Conservation (phyloP, 768 basidiomycete species). For the Tricholoma saponaceum region DNA sequence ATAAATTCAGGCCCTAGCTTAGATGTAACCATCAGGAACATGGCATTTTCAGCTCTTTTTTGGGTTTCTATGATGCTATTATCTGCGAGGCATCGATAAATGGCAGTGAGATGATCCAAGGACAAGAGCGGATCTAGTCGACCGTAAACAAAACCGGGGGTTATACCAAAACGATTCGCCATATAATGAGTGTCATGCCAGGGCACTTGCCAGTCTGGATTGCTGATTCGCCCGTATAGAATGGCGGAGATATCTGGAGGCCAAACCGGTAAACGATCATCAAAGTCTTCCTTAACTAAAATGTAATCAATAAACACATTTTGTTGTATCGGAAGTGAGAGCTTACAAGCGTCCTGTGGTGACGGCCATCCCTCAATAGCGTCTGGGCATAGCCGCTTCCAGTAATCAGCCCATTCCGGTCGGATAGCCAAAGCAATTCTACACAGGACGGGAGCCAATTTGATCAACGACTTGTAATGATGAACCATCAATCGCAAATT, state of each 20-base stretch:
- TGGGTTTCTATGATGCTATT: constrained; percentile 43
- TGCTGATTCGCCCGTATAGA: constrained; percentile 55
- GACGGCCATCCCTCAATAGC: constrained; percentile 58
- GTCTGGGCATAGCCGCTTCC: constrained; percentile 77
- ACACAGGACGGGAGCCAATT: constrained; percentile 62
- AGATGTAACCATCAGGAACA: constrained; percentile 50
- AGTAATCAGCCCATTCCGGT: constrained; percentile 90
- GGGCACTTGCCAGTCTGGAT: constrained; percentile 65
- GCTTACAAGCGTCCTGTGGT: constrained; percentile 38
- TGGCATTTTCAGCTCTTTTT: constrained; percentile 64
- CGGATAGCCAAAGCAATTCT: constrained; percentile 58
- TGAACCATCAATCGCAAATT: constrained; percentile 57
- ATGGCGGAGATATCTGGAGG: constrained; percentile 75
- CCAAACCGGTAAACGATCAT: constrained; percentile 71
- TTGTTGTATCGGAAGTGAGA: not conserved
- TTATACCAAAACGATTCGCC: constrained; percentile 42
- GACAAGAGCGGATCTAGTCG: constrained; percentile 52
- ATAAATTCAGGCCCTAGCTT: constrained; percentile 45
- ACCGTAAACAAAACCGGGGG: constrained; percentile 60
- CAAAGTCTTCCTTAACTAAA: constrained; percentile 45
- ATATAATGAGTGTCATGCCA: constrained; percentile 46
- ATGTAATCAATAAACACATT: constrained; percentile 9
- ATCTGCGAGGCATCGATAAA: constrained; percentile 62
- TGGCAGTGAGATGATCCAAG: constrained; percentile 47
- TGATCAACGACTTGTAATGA: constrained; percentile 49